phyloP scores from a whole-genome alignment of 2,329 filamentous ascomycete species.

The Penicillium sp. region DNA sequence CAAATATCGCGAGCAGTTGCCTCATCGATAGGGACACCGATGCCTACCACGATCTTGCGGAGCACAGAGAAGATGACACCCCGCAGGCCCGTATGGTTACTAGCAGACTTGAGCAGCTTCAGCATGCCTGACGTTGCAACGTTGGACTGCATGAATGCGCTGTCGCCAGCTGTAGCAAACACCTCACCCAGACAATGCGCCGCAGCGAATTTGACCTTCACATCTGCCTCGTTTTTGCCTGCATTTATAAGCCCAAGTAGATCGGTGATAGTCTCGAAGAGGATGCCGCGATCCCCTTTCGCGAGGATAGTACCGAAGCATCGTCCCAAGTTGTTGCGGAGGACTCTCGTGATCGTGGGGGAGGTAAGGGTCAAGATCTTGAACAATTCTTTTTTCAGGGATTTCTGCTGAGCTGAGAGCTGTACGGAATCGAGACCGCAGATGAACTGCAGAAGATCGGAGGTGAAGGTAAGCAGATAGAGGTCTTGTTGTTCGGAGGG shows the following conservation, averaged over 20 bases:
- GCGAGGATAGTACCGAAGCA: conserved; percentile 80
- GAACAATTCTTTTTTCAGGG: conserved; percentile 90
- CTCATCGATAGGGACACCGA: conserved; percentile 79
- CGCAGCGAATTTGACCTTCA: conserved; percentile 81
- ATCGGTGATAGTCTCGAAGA: conserved; percentile 94
- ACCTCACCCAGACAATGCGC: conserved; percentile 83
- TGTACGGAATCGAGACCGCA: conserved; percentile 68
- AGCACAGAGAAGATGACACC: conserved; percentile 74
- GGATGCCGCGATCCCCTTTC: conserved; percentile 82
- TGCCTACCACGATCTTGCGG: conserved; percentile 72
- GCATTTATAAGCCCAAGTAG: conserved; percentile 70
- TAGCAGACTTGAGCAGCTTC: conserved; percentile 76
- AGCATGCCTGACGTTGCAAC: conserved; percentile 70
- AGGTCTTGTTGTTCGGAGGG: conserved; percentile 95
- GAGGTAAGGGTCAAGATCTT: conserved; percentile 82
- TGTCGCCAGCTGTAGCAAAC: conserved; percentile 90
- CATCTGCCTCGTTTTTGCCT: conserved; percentile 75
- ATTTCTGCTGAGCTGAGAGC: conserved; percentile 83
- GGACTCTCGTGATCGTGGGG: conserved; percentile 80
- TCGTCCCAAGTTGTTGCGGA: conserved; percentile 83
- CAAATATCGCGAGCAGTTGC: conserved; percentile 81
- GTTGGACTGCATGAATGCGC: conserved; percentile 78
- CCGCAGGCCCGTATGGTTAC: conserved; percentile 77
- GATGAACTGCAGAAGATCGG: conserved; percentile 78
- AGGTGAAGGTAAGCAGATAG: conserved; percentile 85